Evolutionary conservation across 208 protist species (phyloP).

Genomic region (Pavlovales sp.): DNA sequence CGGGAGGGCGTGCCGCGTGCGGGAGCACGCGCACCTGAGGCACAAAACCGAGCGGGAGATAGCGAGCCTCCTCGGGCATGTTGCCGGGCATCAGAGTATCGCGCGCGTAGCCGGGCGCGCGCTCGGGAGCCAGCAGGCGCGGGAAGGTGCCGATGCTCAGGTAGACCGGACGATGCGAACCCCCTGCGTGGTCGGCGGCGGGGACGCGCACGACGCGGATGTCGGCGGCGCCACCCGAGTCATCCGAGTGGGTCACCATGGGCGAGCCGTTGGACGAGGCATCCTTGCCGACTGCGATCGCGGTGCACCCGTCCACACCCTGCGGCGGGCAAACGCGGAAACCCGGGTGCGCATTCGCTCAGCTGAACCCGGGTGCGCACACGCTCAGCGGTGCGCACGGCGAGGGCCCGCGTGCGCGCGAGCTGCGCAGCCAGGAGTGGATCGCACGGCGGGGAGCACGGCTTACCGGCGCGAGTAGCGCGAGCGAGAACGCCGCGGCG

Average conservation of each 20-base stretch:
- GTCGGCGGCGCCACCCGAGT: constrained; percentile 5
- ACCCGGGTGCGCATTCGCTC: too few species aligned
- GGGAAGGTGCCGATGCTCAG: neutral
- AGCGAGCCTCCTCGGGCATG: neutral
- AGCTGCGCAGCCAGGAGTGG: too few species aligned
- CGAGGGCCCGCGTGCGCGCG: too few species aligned
- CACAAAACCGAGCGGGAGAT: neutral
- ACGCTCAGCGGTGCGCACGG: too few species aligned
- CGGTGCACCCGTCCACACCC: too few species aligned
- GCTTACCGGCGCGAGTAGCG: too few species aligned
- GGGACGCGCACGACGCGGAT: neutral
- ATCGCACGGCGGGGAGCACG: too few species aligned
- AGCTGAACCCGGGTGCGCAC: too few species aligned
- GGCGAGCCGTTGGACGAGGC: neutral
- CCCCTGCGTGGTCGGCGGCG: neutral
- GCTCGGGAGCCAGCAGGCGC: neutral
- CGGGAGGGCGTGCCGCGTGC: too few species aligned
- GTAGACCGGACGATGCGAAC: neutral
- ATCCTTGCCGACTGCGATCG: neutral
- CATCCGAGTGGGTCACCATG: constrained; percentile 7
- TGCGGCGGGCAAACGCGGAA: too few species aligned
- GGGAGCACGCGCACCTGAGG: too few species aligned
- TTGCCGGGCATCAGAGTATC: neutral
- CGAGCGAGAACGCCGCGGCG: too few species aligned
- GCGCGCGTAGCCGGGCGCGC: neutral